Evolutionary conservation across 2,329 filamentous ascomycete genomes (phyloP).

Genomic region (Dactylonectria macrodidyma): DNA sequence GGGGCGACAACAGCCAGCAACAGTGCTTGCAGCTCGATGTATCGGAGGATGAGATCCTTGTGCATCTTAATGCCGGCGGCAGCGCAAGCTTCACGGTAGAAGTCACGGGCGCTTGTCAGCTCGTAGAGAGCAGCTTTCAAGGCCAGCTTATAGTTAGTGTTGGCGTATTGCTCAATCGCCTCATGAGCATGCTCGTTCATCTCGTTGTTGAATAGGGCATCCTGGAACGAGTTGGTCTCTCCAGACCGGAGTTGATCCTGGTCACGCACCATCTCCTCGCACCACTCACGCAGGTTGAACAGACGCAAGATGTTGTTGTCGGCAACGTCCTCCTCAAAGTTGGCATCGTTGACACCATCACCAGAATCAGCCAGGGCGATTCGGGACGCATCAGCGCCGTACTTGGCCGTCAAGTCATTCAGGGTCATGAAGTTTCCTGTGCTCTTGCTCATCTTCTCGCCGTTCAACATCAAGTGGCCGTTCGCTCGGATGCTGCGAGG

Average conservation of each 20-base stretch:
- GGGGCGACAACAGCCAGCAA: constrained; percentile 88
- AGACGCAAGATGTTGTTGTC: constrained; percentile 92
- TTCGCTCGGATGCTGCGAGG: constrained; percentile 89
- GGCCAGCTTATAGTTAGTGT: constrained; percentile 84
- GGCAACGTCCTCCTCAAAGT: constrained; percentile 96
- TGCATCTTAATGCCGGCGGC: constrained; percentile 90
- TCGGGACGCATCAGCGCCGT: constrained; percentile 92
- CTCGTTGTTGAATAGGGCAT: constrained; percentile 93
- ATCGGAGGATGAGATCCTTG: constrained; percentile 82
- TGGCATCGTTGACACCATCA: constrained; percentile 94
- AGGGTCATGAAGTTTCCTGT: constrained; percentile 98
- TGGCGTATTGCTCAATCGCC: constrained; percentile 82
- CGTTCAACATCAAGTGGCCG: constrained; percentile 93
- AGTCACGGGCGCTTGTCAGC: constrained; percentile 88
- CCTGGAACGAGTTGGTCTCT: constrained; percentile 83
- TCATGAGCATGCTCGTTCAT: constrained; percentile 88
- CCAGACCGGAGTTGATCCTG: constrained; percentile 80
- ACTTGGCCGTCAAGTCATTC: constrained; percentile 88
- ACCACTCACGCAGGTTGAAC: constrained; percentile 89
- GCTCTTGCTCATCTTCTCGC: constrained; percentile 98
- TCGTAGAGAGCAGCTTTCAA: constrained; percentile 91
- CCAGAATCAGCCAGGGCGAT: constrained; percentile 95
- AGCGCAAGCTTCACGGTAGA: constrained; percentile 87
- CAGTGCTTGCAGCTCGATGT: constrained; percentile 88
- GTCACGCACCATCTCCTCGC: constrained; percentile 85